Evolutionary conservation across 202 grass and related monocot genomes (phyloP).

Genomic region (Carex sylvatica): DNA sequence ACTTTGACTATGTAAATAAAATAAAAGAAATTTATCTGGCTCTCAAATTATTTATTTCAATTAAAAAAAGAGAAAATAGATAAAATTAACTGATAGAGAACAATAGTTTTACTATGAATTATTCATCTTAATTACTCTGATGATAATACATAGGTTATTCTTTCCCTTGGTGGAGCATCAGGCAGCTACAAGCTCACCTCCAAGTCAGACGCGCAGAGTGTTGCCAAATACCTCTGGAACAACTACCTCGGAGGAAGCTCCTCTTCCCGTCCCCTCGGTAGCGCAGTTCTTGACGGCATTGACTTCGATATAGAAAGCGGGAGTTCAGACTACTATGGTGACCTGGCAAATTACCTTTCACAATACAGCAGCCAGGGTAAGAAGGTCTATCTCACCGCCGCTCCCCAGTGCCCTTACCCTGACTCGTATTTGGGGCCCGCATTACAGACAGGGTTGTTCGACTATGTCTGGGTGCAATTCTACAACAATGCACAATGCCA

Average conservation of each 20-base stretch:
- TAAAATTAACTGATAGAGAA: background rate
- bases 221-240: conserved; percentile 66
- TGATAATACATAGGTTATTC: conserved; percentile 29
- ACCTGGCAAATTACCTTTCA: conserved; percentile 50
- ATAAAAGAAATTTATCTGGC: background rate
- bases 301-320: conserved; percentile 85
- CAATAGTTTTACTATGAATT: background rate
- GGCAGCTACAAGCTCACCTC: conserved; percentile 52
- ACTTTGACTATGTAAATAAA: background rate
- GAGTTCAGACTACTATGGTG: conserved; percentile 34
- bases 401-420: conserved; percentile 65
- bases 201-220: conserved; percentile 32
- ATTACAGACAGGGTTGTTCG: conserved; percentile 55
- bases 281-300: conserved; percentile 64
- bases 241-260: conserved; percentile 55
- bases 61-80: background rate
- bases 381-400: conserved; percentile 60
- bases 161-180: conserved; percentile 60
- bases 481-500: conserved; percentile 77
- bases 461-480: conserved; percentile 82
- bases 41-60: background rate
- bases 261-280: conserved; percentile 48
- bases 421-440: conserved; percentile 39
- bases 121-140: background rate
- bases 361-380: conserved; percentile 21